These are phyloP conservation scores for Tulasnella sp. DNA, from an alignment of 768 basidiomycete genomes.

Conservation along the genomic window DNA sequence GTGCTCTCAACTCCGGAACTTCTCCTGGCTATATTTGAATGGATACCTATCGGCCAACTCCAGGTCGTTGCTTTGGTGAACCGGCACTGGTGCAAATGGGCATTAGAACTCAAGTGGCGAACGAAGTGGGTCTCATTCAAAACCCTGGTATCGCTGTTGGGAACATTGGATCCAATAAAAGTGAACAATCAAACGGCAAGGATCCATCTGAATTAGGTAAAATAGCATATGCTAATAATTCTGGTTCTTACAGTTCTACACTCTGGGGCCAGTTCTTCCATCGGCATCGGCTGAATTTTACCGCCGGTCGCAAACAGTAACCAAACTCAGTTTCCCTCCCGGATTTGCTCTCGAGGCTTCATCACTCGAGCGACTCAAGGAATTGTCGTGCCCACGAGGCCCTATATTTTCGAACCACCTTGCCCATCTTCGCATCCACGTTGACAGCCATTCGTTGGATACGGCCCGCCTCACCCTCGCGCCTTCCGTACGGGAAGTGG, in stretches of 20 bases:
- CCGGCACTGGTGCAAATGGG: neutral
- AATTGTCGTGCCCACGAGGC: neutral
- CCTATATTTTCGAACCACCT: neutral
- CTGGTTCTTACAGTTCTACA: neutral
- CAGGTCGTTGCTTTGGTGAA: neutral
- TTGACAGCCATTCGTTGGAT: neutral
- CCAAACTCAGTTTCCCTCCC: neutral
- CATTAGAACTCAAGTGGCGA: neutral
- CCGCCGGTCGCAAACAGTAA: neutral
- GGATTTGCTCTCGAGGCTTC: neutral
- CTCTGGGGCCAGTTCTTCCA: neutral
- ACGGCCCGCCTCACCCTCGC: neutral
- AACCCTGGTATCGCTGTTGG: neutral
- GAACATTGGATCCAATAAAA: neutral
- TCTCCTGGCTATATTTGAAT: neutral
- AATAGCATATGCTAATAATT: neutral
- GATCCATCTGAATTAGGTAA: neutral
- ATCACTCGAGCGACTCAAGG: neutral
- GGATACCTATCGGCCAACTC: neutral
- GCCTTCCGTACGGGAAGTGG: neutral
- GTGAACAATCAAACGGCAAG: neutral
- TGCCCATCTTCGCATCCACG: neutral
- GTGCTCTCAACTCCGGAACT: slow-evolving; percentile 5
- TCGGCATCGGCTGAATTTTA: neutral
- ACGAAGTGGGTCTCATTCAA: neutral